phyloP scores from a whole-genome alignment of 805 yeast species.

The Candida ipomoeae region DNA sequence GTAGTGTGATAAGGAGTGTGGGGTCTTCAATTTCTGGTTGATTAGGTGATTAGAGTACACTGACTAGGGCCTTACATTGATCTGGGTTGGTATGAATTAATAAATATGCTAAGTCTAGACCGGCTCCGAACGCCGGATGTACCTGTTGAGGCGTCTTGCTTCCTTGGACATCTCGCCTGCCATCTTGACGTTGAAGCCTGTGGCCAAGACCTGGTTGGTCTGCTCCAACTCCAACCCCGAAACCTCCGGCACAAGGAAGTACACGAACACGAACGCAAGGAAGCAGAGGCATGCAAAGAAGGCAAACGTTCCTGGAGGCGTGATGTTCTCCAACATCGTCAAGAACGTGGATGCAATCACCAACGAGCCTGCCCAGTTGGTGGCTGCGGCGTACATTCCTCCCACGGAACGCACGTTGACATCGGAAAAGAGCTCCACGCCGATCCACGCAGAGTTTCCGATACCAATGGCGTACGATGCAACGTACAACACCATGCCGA shows the following conservation, averaged over 20 bases:
- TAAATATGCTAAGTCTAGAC: background rate
- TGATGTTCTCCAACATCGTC: slow-evolving; percentile 88
- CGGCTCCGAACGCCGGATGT: slow-evolving; percentile 2
- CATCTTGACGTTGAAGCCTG: slow-evolving; percentile 78
- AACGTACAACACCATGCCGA: slow-evolving; percentile 81
- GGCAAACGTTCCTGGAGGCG: slow-evolving; percentile 93
- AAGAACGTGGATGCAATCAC: slow-evolving; percentile 87
- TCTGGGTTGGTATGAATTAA: too few species aligned
- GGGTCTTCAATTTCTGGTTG: too few species aligned
- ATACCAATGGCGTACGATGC: slow-evolving; percentile 92
- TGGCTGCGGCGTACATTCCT: slow-evolving; percentile 83
- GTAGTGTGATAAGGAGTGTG: too few species aligned
- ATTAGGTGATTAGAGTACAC: too few species aligned
- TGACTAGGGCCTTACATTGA: too few species aligned
- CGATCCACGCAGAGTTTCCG: slow-evolving; percentile 99
- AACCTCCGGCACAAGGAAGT: slow-evolving; percentile 87
- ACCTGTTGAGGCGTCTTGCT: slow-evolving; percentile 24
- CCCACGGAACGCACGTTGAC: slow-evolving; percentile 86
- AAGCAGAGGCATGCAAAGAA: slow-evolving; percentile 81
- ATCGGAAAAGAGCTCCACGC: slow-evolving; percentile 91
- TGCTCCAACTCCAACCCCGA: slow-evolving; percentile 89
- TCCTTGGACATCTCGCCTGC: slow-evolving; percentile 37
- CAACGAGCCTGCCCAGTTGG: slow-evolving; percentile 94
- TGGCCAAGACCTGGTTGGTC: slow-evolving; percentile 72
- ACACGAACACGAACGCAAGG: slow-evolving; percentile 67